Conservation (phyloP, 2,329 filamentous ascomycete species). For the Geosmithia putterillii region DNA sequence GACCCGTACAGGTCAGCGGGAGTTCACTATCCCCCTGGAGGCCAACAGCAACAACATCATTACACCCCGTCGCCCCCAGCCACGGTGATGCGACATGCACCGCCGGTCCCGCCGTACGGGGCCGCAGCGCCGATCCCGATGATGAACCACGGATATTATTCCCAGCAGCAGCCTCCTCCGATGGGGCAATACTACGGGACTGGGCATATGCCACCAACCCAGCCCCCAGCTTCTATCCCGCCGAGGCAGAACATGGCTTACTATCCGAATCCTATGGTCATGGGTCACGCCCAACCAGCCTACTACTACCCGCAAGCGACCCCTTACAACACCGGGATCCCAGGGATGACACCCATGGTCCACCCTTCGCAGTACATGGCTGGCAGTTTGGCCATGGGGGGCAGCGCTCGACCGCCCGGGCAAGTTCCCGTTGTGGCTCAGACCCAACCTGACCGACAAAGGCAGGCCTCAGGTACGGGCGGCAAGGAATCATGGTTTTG, state of each 20-base stretch:
- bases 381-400: constrained; percentile 7
- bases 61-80: constrained; percentile 21
- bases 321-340: constrained; percentile 21
- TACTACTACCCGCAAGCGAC: constrained; percentile 31
- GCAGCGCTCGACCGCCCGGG: constrained; percentile 10
- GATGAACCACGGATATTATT: constrained; percentile 31
- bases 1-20: constrained; percentile 19
- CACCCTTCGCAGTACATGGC: constrained; percentile 21
- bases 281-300: constrained; percentile 25
- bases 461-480: background rate
- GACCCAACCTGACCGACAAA: background rate
- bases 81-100: constrained; percentile 23
- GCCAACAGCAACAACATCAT: constrained; percentile 20
- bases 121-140: constrained; percentile 23
- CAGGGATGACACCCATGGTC: constrained; percentile 17
- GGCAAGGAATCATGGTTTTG: background rate
- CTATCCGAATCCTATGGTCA: constrained; percentile 29
- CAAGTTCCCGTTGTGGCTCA: background rate
- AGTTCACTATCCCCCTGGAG: constrained; percentile 21
- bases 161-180: constrained; percentile 28
- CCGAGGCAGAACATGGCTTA: constrained; percentile 27
- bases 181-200: constrained; percentile 31
- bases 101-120: constrained; percentile 27
- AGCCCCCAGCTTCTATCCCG: constrained; percentile 20
- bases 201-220: constrained; percentile 22